phyloP scores from a whole-genome alignment of 1,284 basidiomycete species.

The Cryptococcus sp. region DNA sequence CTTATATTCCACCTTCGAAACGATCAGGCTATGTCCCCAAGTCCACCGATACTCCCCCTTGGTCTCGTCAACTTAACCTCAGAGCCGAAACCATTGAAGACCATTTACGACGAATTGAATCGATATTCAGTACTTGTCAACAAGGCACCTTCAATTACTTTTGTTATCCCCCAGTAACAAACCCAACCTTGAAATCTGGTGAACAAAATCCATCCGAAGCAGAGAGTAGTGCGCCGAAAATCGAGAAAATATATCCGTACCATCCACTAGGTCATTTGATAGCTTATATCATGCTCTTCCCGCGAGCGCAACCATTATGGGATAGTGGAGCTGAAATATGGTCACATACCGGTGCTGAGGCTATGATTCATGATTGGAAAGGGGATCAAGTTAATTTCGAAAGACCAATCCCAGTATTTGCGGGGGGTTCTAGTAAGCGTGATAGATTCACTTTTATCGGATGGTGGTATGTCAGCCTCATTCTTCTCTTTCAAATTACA shows the following conservation, averaged over 20 bases:
- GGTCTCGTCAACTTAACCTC: neutral
- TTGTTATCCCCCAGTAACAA: neutral
- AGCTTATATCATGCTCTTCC: slow-evolving; percentile 18
- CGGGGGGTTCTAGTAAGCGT: neutral
- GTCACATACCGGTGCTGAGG: slow-evolving; percentile 18
- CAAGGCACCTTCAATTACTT: neutral
- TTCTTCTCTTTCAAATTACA: too few relatives aligned
- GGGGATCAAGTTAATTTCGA: slow-evolving; percentile 12
- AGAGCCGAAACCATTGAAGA: too few relatives aligned
- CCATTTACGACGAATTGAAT: neutral
- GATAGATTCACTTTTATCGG: slow-evolving; percentile 25
- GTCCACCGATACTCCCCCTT: neutral
- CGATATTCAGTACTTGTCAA: neutral
- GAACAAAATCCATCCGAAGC: neutral
- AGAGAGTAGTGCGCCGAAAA: slow-evolving; percentile 8
- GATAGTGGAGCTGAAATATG: slow-evolving; percentile 13
- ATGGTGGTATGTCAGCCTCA: slow-evolving; percentile 55
- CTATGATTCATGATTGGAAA: slow-evolving; percentile 11
- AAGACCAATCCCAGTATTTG: neutral
- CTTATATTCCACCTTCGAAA: neutral
- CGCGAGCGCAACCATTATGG: slow-evolving; percentile 21
- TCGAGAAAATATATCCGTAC: slow-evolving; percentile 6
- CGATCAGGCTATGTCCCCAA: neutral
- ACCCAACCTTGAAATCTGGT: too few relatives aligned
- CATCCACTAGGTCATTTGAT: slow-evolving; percentile 18